Evolutionary conservation across 164 flowering plant species (phyloP).

Genomic region (Berberis vulgaris): DNA sequence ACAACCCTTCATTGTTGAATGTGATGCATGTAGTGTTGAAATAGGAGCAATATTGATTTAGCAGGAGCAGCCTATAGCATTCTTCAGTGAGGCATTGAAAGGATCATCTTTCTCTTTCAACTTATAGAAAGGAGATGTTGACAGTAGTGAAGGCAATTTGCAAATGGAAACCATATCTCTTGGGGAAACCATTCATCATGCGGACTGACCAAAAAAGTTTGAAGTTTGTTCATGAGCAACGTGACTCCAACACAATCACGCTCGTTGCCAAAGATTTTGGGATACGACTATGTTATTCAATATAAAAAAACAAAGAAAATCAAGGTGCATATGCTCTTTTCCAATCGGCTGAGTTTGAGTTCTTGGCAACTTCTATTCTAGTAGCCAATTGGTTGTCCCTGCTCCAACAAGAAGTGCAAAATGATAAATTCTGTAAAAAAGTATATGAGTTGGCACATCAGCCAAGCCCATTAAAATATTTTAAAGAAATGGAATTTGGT

Average conservation of each 20-base stretch:
- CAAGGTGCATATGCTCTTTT: constrained; percentile 4
- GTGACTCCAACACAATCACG: background rate
- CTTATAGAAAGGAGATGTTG: constrained; percentile 2
- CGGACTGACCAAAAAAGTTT: constrained; percentile 10
- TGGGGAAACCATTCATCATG: background rate
- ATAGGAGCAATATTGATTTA: background rate
- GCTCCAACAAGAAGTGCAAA: background rate
- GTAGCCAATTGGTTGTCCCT: background rate
- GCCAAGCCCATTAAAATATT: background rate
- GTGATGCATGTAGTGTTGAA: constrained; percentile 2
- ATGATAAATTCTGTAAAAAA: background rate
- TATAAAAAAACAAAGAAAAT: constrained; percentile 7
- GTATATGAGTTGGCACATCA: background rate
- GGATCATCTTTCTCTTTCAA: background rate
- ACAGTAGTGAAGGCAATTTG: background rate
- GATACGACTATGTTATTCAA: constrained; percentile 2
- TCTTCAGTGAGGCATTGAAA: constrained; percentile 4
- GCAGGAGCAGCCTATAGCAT: background rate
- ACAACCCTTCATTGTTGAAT: background rate
- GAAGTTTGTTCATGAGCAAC: constrained; percentile 9
- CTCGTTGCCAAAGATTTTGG: constrained; percentile 2
- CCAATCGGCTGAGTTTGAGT: background rate
- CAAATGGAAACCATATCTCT: constrained; percentile 6
- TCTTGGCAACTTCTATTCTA: background rate
- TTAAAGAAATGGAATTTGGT: constrained; percentile 1